Evolutionary conservation across 139 green algal species (phyloP).

Genomic region (Chlorella sp.): DNA sequence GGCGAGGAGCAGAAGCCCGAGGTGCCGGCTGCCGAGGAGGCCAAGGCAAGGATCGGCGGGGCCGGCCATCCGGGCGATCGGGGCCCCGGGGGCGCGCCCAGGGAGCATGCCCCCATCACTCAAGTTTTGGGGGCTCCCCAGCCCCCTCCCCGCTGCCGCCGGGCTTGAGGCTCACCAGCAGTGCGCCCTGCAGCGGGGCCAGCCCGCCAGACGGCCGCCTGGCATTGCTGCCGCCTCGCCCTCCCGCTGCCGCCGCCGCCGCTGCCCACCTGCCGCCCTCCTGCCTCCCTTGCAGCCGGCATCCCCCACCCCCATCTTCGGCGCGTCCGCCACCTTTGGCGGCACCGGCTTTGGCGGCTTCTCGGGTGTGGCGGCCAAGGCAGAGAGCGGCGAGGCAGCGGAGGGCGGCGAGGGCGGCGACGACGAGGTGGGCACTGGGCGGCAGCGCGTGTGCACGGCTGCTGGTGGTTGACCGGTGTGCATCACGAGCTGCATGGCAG

Average conservation of each 20-base stretch:
- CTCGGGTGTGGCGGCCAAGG: conserved; percentile 55
- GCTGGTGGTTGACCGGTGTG: no score
- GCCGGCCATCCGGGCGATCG: no score
- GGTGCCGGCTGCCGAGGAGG: conserved; percentile 19
- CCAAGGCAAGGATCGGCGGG: conserved; percentile 14
- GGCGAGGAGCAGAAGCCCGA: conserved; percentile 16
- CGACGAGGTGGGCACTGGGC: conserved; percentile 32
- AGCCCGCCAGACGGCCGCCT: no score
- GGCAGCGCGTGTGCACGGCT: no score
- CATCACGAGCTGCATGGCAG: no score
- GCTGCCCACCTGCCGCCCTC: background rate
- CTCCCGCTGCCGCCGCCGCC: background rate
- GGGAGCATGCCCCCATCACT: background rate
- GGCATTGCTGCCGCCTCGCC: background rate
- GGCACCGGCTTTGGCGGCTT: conserved; percentile 83
- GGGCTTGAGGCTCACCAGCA: no score
- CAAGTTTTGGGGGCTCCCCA: no score
- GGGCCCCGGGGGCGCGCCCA: no score
- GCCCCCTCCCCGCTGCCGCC: no score
- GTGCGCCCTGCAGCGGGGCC: no score
- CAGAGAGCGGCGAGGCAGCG: conserved; percentile 63
- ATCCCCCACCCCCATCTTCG: conserved; percentile 70
- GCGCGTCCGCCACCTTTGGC: conserved; percentile 67
- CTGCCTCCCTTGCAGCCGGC: conserved; percentile 2
- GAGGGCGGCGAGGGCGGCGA: conserved; percentile 57